Conservation (phyloP, 2,329 filamentous ascomycete species). For the Cladosporium sp. region DNA sequence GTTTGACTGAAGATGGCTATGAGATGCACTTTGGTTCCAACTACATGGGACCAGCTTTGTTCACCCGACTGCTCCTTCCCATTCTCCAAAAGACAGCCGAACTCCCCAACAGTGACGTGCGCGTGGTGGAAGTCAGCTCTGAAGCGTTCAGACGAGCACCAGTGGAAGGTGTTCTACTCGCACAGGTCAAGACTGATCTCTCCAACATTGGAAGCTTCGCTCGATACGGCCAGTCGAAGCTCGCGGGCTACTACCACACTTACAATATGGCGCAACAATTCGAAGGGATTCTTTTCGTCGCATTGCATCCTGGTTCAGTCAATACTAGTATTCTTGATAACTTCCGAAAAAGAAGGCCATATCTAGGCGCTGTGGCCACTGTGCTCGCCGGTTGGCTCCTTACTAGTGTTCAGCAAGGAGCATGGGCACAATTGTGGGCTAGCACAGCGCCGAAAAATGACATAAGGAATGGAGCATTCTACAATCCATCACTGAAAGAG, state of each 20-base stretch:
- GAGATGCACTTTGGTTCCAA: slow-evolving; percentile 39
- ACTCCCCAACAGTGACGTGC: slow-evolving; percentile 25
- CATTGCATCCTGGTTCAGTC: neutral
- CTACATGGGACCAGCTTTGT: slow-evolving; percentile 37
- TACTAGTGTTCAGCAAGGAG: neutral
- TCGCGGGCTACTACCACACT: neutral
- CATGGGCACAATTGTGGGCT: neutral
- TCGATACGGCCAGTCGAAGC: neutral
- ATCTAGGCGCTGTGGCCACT: neutral
- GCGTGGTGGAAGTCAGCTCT: slow-evolving; percentile 34
- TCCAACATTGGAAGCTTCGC: neutral
- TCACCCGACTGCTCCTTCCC: slow-evolving; percentile 34
- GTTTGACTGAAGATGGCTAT: slow-evolving; percentile 32
- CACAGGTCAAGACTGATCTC: neutral
- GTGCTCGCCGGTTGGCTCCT: neutral
- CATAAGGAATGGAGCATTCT: neutral
- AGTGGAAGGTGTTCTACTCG: neutral
- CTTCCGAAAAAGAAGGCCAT: neutral
- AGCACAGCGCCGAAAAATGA: neutral
- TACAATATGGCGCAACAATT: neutral
- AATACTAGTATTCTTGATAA: neutral
- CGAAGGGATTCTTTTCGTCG: neutral
- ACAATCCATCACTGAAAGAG: neutral
- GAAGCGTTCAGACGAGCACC: slow-evolving; percentile 27
- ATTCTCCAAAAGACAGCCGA: slow-evolving; percentile 31